Percentiles rank a stretch among this genome's conserved stretches.
phyloP scores from a whole-genome alignment of 2,329 filamentous ascomycete genomes.

The Sarocladium strictum region DNA sequence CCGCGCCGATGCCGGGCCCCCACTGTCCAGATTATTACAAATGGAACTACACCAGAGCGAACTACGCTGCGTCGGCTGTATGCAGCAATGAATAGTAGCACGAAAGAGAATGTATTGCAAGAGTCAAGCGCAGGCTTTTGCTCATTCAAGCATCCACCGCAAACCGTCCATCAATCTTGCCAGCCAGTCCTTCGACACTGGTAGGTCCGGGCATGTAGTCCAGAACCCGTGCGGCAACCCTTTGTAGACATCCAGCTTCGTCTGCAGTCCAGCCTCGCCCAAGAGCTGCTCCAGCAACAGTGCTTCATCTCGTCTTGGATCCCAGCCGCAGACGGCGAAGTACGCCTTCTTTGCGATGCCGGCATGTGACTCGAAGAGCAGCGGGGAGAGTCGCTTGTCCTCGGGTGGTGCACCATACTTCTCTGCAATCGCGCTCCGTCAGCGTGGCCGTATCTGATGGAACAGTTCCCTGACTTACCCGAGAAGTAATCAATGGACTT shows the following conservation, averaged over 20 bases:
- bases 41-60: too few relatives aligned
- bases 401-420: slow-evolving; percentile 21
- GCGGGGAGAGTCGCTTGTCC: slow-evolving; percentile 33
- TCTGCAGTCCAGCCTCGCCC: slow-evolving; percentile 16
- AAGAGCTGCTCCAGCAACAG: slow-evolving; percentile 37
- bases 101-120: too few relatives aligned
- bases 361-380: slow-evolving; percentile 25
- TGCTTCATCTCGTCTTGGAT: slow-evolving; percentile 42
- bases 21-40: too few relatives aligned
- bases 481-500: slow-evolving; percentile 28
- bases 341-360: slow-evolving; percentile 27
- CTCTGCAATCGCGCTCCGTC: not conserved
- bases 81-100: too few relatives aligned
- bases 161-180: slow-evolving; percentile 20
- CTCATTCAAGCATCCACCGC: slow-evolving; percentile 4
- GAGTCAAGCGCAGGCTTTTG: not conserved
- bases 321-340: slow-evolving; percentile 41
- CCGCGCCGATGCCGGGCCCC: too few relatives aligned
- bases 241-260: slow-evolving; percentile 32
- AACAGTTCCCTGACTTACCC: slow-evolving; percentile 11
- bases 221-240: slow-evolving; percentile 36
- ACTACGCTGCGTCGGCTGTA: too few relatives aligned
- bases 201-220: slow-evolving; percentile 29
- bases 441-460: slow-evolving; percentile 10
- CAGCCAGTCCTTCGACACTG: slow-evolving; percentile 24